Percentiles rank a stretch among this genome's conserved stretches.
Evolutionary conservation across 108 stramenopile genomes (phyloP).

Genomic region (Cyclostephanos invisitatus): DNA sequence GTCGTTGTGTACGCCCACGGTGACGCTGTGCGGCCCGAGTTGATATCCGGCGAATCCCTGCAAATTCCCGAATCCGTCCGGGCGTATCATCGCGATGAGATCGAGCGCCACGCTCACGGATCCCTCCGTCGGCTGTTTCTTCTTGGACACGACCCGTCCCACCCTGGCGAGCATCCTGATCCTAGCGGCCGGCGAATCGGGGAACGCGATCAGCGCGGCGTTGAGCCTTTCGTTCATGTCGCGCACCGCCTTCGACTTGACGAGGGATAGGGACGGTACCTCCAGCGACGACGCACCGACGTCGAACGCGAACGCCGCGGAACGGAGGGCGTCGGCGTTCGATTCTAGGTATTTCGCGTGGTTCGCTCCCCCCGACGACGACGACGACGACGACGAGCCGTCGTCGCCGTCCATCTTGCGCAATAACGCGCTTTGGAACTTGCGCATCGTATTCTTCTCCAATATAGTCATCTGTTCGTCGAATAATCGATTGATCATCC

Average conservation of each 20-base stretch:
- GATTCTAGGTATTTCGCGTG: constrained; percentile 39
- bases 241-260: constrained; percentile 62
- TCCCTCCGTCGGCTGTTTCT: constrained; percentile 71
- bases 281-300: constrained; percentile 54
- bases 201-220: constrained; percentile 62
- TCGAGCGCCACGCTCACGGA: constrained; percentile 71
- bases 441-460: constrained; percentile 59
- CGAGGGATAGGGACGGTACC: constrained; percentile 71
- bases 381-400: constrained; percentile 26
- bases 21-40: constrained; percentile 77
- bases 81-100: constrained; percentile 83
- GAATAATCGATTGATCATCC: constrained; percentile 61
- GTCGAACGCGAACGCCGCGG: constrained; percentile 66
- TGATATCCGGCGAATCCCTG: constrained; percentile 89
- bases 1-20: constrained; percentile 87
- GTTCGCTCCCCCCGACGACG: not conserved
- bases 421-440: constrained; percentile 60
- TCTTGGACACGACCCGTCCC: constrained; percentile 54
- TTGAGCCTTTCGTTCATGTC: constrained; percentile 75
- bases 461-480: constrained; percentile 61
- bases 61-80: constrained; percentile 89
- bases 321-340: constrained; percentile 68
- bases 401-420: constrained; percentile 46
- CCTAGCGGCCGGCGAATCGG: constrained; percentile 78
- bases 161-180: constrained; percentile 67